Base-by-base conservation (phyloP, 192 early-diverging fungal species). In the Rhizoclosmatium globosum region DNA sequence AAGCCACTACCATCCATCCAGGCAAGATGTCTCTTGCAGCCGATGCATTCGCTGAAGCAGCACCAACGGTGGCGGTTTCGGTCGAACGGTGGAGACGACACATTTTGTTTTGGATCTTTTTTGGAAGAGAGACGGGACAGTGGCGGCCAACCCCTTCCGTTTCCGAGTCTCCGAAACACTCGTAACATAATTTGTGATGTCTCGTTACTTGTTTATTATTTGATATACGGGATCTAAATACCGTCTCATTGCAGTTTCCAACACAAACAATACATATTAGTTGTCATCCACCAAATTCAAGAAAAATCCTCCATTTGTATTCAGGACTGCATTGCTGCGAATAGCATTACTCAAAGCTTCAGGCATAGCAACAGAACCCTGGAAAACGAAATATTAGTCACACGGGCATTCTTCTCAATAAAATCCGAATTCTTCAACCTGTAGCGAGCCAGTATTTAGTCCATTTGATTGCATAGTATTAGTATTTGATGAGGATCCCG, bases 11-110 rank as follows among this genome's bases (percentile, higher is more conserved):
- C 31, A 94, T 90, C 75, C 89, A 93, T 64, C 89, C 93, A 47
- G 94, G 94, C 47, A 95, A 87, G 44, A 94, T 88, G 80, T 94
- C 91, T 44, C 53, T 71, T n/a, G 69, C 42, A 46, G 50, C 72
- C 1, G 71, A 38, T 9, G 74, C 43, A 41, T 19, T 43, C 3
- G 39, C 70, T 2, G 48, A 7, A 41, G 75, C 66, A 56, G 64
- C 74, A 11, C 58, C 65, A 47, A 43, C 67, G 11, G 56, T 73
- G 60, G 66, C 23, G 44, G 7, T 31, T 46, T 71, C 48, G 15
- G 65, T 38, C 47, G 46, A 17, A 39, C 50, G 47, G 71, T 82
- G 81, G 67, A 31, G 45, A 56, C 76, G 67, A 59, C 61, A 76
- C 82, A 75, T 79, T 70, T 56, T n/a, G 15, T 15, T 68, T 71